phyloP scores from a whole-genome alignment of 2,329 filamentous ascomycete genomes.

The Calcarisporium arbuscula region DNA sequence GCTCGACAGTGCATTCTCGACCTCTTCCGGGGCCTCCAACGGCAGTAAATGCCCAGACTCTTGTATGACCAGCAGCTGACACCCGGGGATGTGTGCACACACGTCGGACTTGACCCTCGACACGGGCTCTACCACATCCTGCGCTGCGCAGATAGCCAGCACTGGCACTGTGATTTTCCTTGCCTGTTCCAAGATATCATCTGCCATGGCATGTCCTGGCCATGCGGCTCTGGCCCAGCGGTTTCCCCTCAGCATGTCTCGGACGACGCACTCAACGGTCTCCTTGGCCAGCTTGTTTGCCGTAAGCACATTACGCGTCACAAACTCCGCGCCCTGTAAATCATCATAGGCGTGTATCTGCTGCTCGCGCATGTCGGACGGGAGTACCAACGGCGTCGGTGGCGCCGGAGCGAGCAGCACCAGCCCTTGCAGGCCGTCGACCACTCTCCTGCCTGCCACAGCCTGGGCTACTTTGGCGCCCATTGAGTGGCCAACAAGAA shows the following conservation, averaged over 20 bases:
- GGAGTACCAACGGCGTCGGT: conserved; percentile 5
- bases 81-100: no score
- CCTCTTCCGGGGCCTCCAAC: no score
- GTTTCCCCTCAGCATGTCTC: conserved; percentile 8
- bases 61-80: no score
- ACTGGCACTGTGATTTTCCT: neutral
- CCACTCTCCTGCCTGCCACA: conserved; percentile 1
- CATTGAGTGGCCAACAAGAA: conserved; percentile 9
- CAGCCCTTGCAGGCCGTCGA: conserved; percentile 3
- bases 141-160: neutral
- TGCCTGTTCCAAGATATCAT: conserved; percentile 2
- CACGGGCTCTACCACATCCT: conserved; percentile 6
- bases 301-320: conserved; percentile 3
- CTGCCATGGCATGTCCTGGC: conserved; percentile 7
- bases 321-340: conserved; percentile 3
- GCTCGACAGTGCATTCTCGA: no score
- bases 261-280: neutral
- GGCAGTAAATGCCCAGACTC: no score
- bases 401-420: conserved; percentile 6
- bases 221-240: conserved; percentile 3
- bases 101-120: no score
- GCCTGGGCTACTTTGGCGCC: conserved; percentile 7
- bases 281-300: neutral
- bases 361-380: conserved; percentile 6
- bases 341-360: conserved; percentile 7